Base-by-base conservation (phyloP, 2,329 filamentous ascomycete species). In the Fusarium burgessii region DNA sequence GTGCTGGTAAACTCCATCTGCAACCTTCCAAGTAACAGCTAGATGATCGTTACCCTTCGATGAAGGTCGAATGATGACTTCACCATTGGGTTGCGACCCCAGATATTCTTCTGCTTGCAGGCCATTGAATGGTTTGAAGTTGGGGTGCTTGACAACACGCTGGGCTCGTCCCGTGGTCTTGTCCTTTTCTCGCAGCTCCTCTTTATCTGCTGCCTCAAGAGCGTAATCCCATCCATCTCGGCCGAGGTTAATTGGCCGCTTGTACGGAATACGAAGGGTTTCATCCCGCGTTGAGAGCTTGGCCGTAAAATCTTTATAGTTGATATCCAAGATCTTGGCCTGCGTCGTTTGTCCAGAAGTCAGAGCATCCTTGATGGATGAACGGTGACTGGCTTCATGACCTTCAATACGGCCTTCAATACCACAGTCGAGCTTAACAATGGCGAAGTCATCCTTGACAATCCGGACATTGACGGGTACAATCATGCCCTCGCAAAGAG, bases 21-120 rank as follows among this genome's bases (percentile, higher is more conserved):
- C 92, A 17, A 99, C 95, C 84, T 99, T 99, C 96, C 96, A 99
- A 1, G 96, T 99, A 49, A 99, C 90, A 11, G 95, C 94, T 59
- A 99, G 86, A 83, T 99, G 96, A 80, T 99, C 96, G 63, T 94
- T 92, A 46, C 96, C 96, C 80, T 97, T 97, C 32, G 94, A 97
- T 2, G 94, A 98, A 6, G 96, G 95, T 46, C 96, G 92, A 77
- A 99, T 98, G 66, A 99, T 94, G 59, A 97, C 92, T 80, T 98
- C 96, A 51, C 96, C 96, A 10, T 91, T 87, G 55, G 92, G 89
- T 79, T 97, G 93, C 17, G 92, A 93, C 43, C 94, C 94, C 35
- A 99, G 88, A 79, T 92, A 98, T 80, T 98, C 94, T 81, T 98
- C 94, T 2, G 96, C 96, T 82, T 98, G 94, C 5, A 91, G 90